These are phyloP conservation scores for Carpinus viminea DNA, from an alignment of 306 rosid genomes.

Conservation along the genomic window DNA sequence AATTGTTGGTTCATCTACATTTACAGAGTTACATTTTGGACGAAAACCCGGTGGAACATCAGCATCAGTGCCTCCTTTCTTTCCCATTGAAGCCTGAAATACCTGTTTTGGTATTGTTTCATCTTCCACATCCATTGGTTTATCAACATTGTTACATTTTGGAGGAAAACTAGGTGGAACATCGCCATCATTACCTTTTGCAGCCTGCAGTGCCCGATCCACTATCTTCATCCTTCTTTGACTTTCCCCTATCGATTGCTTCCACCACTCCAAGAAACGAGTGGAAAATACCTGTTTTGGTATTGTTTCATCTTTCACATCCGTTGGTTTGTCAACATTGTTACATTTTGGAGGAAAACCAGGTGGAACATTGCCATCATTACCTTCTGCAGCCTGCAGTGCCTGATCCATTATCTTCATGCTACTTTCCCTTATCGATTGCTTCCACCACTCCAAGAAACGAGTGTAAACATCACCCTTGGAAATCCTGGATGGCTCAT, in stretches of 20 bases:
- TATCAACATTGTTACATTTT: conserved; percentile 11
- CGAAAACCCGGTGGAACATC: conserved; percentile 21
- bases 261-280: conserved; percentile 17
- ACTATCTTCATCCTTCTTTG: no score
- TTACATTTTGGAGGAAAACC: not conserved
- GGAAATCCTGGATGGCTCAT: conserved; percentile 36
- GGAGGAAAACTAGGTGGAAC: no score
- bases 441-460: conserved; percentile 17
- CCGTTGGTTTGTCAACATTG: conserved; percentile 3
- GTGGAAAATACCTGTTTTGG: not conserved
- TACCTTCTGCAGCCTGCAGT: no score
- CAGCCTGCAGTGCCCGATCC: no score
- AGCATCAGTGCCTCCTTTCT: conserved; percentile 2
- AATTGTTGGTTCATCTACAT: no score
- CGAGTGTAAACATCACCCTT: conserved; percentile 16
- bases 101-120: not conserved
- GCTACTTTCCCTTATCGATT: not conserved
- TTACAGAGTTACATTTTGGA: not conserved
- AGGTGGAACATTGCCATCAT: no score
- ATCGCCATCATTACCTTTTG: no score
- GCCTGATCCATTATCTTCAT: no score
- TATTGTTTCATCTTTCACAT: no score
- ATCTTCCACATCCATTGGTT: not conserved
- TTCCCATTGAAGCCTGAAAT: not conserved
- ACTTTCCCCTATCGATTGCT: not conserved